Percentiles rank a stretch among this genome's conserved stretches.
Evolutionary conservation across 495 filamentous ascomycete genomes (phyloP).

Genomic region (Hypomontagnella monticulosa): DNA sequence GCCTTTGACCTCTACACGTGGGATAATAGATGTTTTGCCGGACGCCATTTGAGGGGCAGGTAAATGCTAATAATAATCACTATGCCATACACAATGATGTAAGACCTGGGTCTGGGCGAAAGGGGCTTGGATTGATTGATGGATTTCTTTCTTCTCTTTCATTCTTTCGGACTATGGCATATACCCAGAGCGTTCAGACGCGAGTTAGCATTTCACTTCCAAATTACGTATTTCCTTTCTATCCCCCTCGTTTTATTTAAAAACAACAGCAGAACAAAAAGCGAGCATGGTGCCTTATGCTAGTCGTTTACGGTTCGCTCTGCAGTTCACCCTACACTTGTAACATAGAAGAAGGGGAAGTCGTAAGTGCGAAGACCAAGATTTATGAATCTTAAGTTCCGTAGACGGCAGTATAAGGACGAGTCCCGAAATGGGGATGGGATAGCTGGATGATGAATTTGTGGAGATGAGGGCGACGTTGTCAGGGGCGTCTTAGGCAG

Average conservation of each 20-base stretch:
- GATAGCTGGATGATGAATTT: no score
- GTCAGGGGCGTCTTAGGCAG: no score
- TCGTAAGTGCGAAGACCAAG: no score
- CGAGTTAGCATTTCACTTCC: slow-evolving; percentile 24
- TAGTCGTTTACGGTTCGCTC: no score
- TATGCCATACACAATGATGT: slow-evolving; percentile 11
- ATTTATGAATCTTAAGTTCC: no score
- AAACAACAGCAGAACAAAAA: not conserved
- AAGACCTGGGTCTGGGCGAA: not conserved
- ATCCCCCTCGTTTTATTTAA: slow-evolving; percentile 7
- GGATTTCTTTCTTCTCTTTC: slow-evolving; percentile 26
- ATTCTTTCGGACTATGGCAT: slow-evolving; percentile 37
- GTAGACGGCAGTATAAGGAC: no score
- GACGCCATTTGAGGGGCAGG: not conserved
- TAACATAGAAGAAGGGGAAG: no score
- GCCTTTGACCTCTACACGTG: not conserved
- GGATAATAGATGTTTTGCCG: no score
- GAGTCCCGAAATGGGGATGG: no score
- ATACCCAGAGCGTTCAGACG: slow-evolving; percentile 36
- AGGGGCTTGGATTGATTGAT: slow-evolving; percentile 1
- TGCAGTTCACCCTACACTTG: no score
- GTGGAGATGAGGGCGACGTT: no score
- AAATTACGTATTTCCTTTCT: slow-evolving; percentile 16
- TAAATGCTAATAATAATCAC: slow-evolving; percentile 11
- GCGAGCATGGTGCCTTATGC: not conserved